These are phyloP conservation scores for Yamadazyma kitorensis DNA, from an alignment of 805 yeast genomes.

Conservation along the genomic window DNA sequence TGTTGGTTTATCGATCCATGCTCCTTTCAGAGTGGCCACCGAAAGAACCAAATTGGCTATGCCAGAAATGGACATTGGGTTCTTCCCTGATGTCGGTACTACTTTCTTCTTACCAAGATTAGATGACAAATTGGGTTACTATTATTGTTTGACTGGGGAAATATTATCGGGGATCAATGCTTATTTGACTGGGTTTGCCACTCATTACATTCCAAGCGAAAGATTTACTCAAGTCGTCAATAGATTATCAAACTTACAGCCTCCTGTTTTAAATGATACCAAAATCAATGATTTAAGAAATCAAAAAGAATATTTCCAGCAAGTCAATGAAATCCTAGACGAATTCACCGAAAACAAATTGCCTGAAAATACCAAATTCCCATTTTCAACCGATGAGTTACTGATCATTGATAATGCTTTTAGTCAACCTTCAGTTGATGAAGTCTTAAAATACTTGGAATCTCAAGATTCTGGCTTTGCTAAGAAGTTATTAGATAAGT, in stretches of 20 bases:
- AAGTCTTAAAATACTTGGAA: constrained; percentile 51
- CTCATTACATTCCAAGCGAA: constrained; percentile 78
- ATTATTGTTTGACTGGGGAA: constrained; percentile 83
- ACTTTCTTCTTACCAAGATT: constrained; percentile 83
- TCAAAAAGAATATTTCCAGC: constrained; percentile 44
- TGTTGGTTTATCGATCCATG: constrained; percentile 86
- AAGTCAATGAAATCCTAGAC: constrained; percentile 71
- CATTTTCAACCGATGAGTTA: constrained; percentile 54
- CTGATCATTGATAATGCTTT: constrained; percentile 69
- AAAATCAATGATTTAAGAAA: constrained; percentile 19
- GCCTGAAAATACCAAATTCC: constrained; percentile 62
- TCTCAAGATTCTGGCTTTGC: constrained; percentile 62
- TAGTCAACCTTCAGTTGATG: constrained; percentile 49
- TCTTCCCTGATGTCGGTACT: constrained; percentile 94
- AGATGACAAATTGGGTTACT: constrained; percentile 81
- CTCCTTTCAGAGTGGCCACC: constrained; percentile 91
- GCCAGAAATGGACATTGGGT: constrained; percentile 98
- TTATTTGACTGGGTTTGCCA: constrained; percentile 81
- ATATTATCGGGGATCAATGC: constrained; percentile 74
- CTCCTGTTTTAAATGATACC: constrained; percentile 32
- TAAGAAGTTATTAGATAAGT: constrained; percentile 47
- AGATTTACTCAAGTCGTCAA: constrained; percentile 59
- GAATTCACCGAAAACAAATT: constrained; percentile 66
- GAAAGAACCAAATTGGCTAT: constrained; percentile 89
- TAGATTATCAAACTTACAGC: constrained; percentile 62